Conservation (phyloP, 495 filamentous ascomycete species). For the Daldinia grandis region DNA sequence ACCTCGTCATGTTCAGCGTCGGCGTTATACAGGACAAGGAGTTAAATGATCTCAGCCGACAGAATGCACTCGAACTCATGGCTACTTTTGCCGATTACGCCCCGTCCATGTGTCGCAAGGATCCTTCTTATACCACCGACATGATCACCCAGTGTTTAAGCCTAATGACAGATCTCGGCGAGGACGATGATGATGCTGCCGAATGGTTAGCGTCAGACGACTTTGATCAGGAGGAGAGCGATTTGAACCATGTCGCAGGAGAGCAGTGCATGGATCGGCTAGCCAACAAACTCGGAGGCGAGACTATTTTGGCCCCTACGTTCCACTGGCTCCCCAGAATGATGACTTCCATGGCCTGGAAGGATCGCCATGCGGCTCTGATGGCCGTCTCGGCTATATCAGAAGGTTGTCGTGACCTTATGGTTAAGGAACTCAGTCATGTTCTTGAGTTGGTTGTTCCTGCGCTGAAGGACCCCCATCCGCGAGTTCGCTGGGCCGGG, state of each 20-base stretch:
- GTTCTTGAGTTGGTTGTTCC: conserved; percentile 94
- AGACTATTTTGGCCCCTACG: conserved; percentile 86
- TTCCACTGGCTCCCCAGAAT: conserved; percentile 97
- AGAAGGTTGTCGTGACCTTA: conserved; percentile 94
- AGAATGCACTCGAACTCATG: conserved; percentile 96
- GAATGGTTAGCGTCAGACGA: conserved; percentile 97
- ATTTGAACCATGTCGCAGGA: conserved; percentile 96
- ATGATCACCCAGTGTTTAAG: conserved; percentile 99
- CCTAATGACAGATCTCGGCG: conserved; percentile 98
- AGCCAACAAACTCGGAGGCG: conserved; percentile 94
- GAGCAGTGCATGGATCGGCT: conserved; percentile 99
- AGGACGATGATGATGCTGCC: conserved; percentile 91
- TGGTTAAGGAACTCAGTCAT: conserved; percentile 92
- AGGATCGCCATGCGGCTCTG: conserved; percentile 94
- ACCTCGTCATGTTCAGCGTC: conserved; percentile 89
- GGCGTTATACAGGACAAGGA: conserved; percentile 96
- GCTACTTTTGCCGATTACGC: conserved; percentile 97
- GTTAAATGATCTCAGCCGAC: conserved; percentile 83
- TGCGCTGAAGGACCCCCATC: conserved; percentile 88
- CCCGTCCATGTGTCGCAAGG: conserved; percentile 92
- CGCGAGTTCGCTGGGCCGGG: conserved; percentile 95
- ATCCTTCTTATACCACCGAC: conserved; percentile 84
- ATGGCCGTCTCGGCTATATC: conserved; percentile 99
- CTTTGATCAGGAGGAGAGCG: conserved; percentile 94
- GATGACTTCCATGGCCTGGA: conserved; percentile 95